Conservation (phyloP, 2,329 filamentous ascomycete genomes). For the Apiospora hydei region DNA sequence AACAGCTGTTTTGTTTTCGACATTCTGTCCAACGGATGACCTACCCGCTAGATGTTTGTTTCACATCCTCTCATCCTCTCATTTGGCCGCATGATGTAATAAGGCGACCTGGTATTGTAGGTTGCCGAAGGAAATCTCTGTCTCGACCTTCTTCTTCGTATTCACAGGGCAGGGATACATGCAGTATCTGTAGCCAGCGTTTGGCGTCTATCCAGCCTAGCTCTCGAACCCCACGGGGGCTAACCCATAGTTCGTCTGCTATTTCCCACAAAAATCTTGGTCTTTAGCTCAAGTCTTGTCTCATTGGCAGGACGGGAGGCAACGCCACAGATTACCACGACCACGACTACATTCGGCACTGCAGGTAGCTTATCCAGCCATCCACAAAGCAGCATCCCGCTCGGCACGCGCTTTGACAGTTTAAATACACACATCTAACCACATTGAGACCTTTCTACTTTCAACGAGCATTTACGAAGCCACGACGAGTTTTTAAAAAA, state of each 20-base stretch:
- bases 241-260: slow-evolving; percentile 12
- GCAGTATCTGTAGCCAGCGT: background rate
- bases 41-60: background rate
- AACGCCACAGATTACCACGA: background rate
- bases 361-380: background rate
- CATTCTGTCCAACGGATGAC: background rate
- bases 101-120: background rate
- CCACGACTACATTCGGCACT: too few relatives aligned
- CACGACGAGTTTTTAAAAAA: too few relatives aligned
- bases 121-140: background rate
- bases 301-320: background rate
- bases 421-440: too few relatives aligned
- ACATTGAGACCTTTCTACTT: too few relatives aligned
- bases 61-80: background rate
- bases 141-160: background rate
- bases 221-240: slow-evolving; percentile 9
- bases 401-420: too few relatives aligned
- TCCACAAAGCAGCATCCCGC: background rate
- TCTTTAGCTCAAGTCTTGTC: background rate
- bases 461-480: too few relatives aligned
- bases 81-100: background rate
- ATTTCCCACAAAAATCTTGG: background rate
- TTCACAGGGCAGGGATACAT: background rate
- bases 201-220: background rate
- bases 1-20: background rate